phyloP scores from a whole-genome alignment of 495 filamentous ascomycete species.

The Annulohypoxylon nitens region DNA sequence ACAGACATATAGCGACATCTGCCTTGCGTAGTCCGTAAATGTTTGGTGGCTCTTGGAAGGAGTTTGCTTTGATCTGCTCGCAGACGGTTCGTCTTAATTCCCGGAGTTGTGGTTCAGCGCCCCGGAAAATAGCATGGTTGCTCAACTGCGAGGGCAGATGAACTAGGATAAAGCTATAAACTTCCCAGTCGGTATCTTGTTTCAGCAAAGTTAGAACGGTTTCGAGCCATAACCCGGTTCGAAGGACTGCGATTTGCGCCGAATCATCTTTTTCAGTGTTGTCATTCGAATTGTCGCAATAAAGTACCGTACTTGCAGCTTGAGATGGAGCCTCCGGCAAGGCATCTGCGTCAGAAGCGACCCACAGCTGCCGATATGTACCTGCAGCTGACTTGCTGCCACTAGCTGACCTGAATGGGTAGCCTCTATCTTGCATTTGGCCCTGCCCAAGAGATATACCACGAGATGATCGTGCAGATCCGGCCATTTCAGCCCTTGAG shows the following conservation, averaged over 20 bases:
- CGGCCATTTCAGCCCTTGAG: slow-evolving; percentile 53
- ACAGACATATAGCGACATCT: slow-evolving; percentile 89
- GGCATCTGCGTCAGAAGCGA: slow-evolving; percentile 64
- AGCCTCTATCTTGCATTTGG: slow-evolving; percentile 54
- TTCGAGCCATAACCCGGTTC: slow-evolving; percentile 82
- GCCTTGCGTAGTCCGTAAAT: slow-evolving; percentile 83
- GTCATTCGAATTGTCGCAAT: slow-evolving; percentile 29
- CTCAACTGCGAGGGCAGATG: slow-evolving; percentile 89
- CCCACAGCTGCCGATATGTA: slow-evolving; percentile 63
- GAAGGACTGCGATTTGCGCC: slow-evolving; percentile 59
- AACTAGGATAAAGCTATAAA: slow-evolving; percentile 90
- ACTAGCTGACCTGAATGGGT: slow-evolving; percentile 53
- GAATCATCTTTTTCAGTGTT: slow-evolving; percentile 30
- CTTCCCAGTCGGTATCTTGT: slow-evolving; percentile 88
- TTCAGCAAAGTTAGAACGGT: slow-evolving; percentile 78
- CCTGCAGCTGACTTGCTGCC: slow-evolving; percentile 53
- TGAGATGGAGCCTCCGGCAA: slow-evolving; percentile 60
- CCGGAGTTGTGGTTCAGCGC: slow-evolving; percentile 77
- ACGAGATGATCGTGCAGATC: slow-evolving; percentile 55
- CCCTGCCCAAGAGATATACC: slow-evolving; percentile 63
- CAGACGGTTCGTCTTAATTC: slow-evolving; percentile 82
- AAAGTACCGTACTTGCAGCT: slow-evolving; percentile 61
- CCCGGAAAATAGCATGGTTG: slow-evolving; percentile 87
- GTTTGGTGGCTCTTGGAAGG: slow-evolving; percentile 79
- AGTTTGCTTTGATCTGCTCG: slow-evolving; percentile 80